phyloP scores from a whole-genome alignment of 2,329 filamentous ascomycete species.

The Botrytis byssoidea region DNA sequence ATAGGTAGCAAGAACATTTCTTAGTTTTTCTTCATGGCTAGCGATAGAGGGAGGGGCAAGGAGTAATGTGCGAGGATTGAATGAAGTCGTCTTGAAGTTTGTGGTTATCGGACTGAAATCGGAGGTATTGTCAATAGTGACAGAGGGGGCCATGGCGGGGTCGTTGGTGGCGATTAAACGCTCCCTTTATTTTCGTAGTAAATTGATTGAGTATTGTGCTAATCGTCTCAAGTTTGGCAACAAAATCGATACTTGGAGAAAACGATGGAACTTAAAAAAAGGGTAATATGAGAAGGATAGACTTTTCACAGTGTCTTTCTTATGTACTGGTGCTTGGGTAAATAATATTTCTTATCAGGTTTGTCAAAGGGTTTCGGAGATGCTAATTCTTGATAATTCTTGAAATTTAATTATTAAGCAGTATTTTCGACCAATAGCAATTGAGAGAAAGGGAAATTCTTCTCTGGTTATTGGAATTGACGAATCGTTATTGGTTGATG shows the following conservation, averaged over 20 bases:
- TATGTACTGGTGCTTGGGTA: neutral
- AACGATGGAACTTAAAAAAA: neutral
- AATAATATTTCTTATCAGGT: slow-evolving; percentile 11
- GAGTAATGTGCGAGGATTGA: slow-evolving; percentile 65
- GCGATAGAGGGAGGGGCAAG: slow-evolving; percentile 89
- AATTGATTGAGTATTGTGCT: neutral
- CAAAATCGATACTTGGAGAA: neutral
- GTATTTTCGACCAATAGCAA: neutral
- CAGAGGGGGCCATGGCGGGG: slow-evolving; percentile 35
- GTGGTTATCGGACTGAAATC: slow-evolving; percentile 34
- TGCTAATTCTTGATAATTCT: slow-evolving; percentile 13
- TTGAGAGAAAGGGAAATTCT: neutral
- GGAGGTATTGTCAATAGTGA: slow-evolving; percentile 37
- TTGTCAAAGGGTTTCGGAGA: slow-evolving; percentile 1
- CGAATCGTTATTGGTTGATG: neutral
- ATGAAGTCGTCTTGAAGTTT: slow-evolving; percentile 28
- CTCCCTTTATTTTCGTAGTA: neutral
- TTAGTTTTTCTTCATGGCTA: slow-evolving; percentile 76
- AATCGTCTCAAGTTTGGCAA: neutral
- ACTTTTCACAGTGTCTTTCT: slow-evolving; percentile 2
- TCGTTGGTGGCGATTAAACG: slow-evolving; percentile 2
- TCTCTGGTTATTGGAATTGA: neutral
- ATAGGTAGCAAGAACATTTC: slow-evolving; percentile 66
- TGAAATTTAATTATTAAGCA: slow-evolving; percentile 21
- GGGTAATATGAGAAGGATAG: neutral